Evolutionary conservation across 2,329 filamentous ascomycete genomes (phyloP), one percentile per base, ranked within the genome.

Genomic region (Talaromyces sp.): DNA sequence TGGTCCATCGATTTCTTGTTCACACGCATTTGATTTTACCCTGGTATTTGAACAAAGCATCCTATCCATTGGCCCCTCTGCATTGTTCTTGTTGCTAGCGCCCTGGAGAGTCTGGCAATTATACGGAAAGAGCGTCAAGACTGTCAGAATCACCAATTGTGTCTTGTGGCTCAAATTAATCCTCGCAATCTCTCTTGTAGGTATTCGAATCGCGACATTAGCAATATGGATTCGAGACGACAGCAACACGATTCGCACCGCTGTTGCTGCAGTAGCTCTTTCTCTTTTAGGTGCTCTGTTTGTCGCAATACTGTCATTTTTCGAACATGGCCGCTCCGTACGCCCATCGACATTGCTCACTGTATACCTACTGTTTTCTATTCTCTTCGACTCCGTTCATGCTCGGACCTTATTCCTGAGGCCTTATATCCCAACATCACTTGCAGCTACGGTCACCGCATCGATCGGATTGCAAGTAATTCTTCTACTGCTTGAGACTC

Each of bases 41-140:
- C 70, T 81, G 50, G 70, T 81, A 9, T 81, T 81, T 64, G 79
- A 82, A 66, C 78, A 82, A 63, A 73, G 73, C 5, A 75, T 81
- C 45, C 70, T 81, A 43, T 71, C 72, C n/a, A 72, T 79, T 35
- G 65, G 77, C 9, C 79, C 79, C n/a, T 69, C 78, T 56, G 66
- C 69, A 1, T 66, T 80, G 57, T 73, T 79, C 41, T 67, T 79
- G 52, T 61, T 77, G 19, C 37, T 56, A 5, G 37, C 57, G 50
- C 61, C 50, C 41, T 63, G 2, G 49, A 35, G 61, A 45, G 3
- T 57, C 19, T 63, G 11, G 49, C 3, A 56, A 10, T 27, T 56
- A 37, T 57, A 25, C 25, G n/a, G 39, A 9, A 57, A 27, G 17
- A 62, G 22, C 9, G 45, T 41, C 47, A 62, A 62, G 27, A 62